phyloP scores from a whole-genome alignment of 306 rosid genomes.

The Gleditsia sinensis region DNA sequence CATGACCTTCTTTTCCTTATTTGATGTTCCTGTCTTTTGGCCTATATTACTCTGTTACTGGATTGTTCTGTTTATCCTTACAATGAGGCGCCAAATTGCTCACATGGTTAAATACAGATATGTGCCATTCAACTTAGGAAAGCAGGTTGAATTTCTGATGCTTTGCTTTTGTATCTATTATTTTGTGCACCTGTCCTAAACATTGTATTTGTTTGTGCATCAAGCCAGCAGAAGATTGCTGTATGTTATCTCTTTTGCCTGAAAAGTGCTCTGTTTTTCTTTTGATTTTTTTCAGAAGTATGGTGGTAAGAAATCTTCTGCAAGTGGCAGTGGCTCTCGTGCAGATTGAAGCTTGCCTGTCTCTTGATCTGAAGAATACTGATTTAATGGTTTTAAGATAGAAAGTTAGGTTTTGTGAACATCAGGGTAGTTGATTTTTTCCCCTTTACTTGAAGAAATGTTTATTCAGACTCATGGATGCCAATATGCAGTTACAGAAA shows the following conservation, averaged over 20 bases:
- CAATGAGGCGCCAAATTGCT: slow-evolving; percentile 69
- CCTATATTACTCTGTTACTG: slow-evolving; percentile 72
- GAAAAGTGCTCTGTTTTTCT: not conserved
- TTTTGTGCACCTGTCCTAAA: not conserved
- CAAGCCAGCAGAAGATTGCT: not conserved
- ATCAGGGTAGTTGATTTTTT: slow-evolving; percentile 48
- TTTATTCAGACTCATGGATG: slow-evolving; percentile 40
- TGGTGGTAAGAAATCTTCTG: slow-evolving; percentile 47
- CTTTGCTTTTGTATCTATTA: not conserved
- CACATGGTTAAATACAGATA: slow-evolving; percentile 74
- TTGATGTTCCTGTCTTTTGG: slow-evolving; percentile 76
- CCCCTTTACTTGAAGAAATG: slow-evolving; percentile 22
- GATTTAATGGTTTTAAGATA: slow-evolving; percentile 25
- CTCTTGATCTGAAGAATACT: slow-evolving; percentile 34
- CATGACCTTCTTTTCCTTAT: slow-evolving; percentile 71
- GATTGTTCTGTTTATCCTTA: slow-evolving; percentile 67
- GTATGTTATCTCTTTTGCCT: not conserved
- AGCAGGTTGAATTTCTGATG: slow-evolving; percentile 48
- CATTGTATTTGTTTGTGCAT: not conserved
- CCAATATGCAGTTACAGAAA: slow-evolving; percentile 39
- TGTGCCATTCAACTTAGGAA: slow-evolving; percentile 58
- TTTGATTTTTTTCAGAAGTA: slow-evolving; percentile 45
- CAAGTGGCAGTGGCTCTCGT: slow-evolving; percentile 49
- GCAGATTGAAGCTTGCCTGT: slow-evolving; percentile 49
- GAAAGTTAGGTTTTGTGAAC: slow-evolving; percentile 50